These are phyloP conservation scores for Crithidia acanthocephali DNA, from an alignment of 208 protist species.

Conservation along the genomic window DNA sequence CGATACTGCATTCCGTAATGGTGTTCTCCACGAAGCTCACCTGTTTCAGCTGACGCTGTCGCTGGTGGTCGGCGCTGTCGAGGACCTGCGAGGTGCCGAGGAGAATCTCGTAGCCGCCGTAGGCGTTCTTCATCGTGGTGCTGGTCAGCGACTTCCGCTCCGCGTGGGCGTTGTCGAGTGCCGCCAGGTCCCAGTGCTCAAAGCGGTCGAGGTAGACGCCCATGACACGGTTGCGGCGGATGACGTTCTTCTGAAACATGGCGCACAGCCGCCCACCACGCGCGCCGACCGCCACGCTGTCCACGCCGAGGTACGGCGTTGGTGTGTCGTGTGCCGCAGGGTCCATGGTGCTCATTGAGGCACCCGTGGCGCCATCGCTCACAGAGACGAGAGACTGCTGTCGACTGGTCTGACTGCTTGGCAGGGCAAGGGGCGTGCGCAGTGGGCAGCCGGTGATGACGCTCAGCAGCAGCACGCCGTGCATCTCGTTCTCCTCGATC, in stretches of 20 bases:
- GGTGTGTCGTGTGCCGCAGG: constrained; percentile 20
- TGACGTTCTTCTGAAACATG: constrained; percentile 65
- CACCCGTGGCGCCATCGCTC: neutral
- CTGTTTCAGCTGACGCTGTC: constrained; percentile 63
- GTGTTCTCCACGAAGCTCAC: constrained; percentile 78
- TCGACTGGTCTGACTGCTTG: constrained; percentile 7
- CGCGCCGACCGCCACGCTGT: constrained; percentile 11
- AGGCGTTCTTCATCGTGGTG: constrained; percentile 48
- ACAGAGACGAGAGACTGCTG: neutral
- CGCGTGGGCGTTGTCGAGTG: constrained; percentile 29
- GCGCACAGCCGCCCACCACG: constrained; percentile 45
- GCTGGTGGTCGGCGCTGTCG: constrained; percentile 45
- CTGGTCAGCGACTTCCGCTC: constrained; percentile 16
- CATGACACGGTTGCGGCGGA: constrained; percentile 74
- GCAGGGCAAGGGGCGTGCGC: constrained; percentile 36
- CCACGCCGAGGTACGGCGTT: constrained; percentile 12
- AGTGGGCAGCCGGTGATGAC: constrained; percentile 56
- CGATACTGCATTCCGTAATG: constrained; percentile 75
- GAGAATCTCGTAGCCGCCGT: constrained; percentile 59
- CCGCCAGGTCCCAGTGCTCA: constrained; percentile 60
- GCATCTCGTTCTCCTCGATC: constrained; percentile 76
- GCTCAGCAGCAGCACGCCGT: constrained; percentile 79
- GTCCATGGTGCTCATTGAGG: no score
- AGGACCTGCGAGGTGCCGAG: constrained; percentile 61
- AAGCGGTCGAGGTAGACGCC: constrained; percentile 88